Evolutionary conservation across 768 basidiomycete species (phyloP).

Genomic region (Serpula lacrymans): DNA sequence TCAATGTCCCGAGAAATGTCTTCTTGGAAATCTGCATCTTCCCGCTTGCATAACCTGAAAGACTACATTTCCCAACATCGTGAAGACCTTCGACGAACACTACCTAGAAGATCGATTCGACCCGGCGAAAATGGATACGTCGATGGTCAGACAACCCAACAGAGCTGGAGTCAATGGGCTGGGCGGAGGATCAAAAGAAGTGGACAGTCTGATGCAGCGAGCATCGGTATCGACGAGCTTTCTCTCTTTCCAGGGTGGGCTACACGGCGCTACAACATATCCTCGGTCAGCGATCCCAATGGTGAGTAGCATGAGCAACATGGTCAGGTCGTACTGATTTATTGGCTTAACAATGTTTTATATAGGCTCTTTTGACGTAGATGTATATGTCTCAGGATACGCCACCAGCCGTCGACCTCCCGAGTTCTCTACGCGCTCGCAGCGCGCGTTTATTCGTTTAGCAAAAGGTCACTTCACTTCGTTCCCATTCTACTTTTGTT

Average conservation of each 20-base stretch:
- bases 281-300: no score
- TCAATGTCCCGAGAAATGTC: constrained; percentile 7
- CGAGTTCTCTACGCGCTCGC: constrained; percentile 66
- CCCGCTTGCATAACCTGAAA: constrained; percentile 38
- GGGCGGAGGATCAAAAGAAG: constrained; percentile 48
- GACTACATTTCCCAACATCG: constrained; percentile 47
- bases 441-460: constrained; percentile 69
- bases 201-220: constrained; percentile 15
- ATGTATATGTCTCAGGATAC: constrained; percentile 75
- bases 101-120: constrained; percentile 11
- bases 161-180: constrained; percentile 63
- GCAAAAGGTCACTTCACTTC: constrained; percentile 58
- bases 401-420: constrained; percentile 58
- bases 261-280: constrained; percentile 42
- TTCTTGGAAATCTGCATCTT: constrained; percentile 28
- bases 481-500: constrained; percentile 1
- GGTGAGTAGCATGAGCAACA: constrained; percentile 19
- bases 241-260: constrained; percentile 84
- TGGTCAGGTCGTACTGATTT: constrained; percentile 10
- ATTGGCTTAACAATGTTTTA: neutral
- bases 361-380: constrained; percentile 61
- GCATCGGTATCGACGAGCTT: constrained; percentile 39
- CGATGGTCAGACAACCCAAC: constrained; percentile 22
- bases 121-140: constrained; percentile 19
- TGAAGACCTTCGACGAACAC: constrained; percentile 34